Evolutionary conservation across 1,284 basidiomycete species (phyloP), one percentile per base, ranked within the genome.

Genomic region (Marasmius tenuissimus): DNA sequence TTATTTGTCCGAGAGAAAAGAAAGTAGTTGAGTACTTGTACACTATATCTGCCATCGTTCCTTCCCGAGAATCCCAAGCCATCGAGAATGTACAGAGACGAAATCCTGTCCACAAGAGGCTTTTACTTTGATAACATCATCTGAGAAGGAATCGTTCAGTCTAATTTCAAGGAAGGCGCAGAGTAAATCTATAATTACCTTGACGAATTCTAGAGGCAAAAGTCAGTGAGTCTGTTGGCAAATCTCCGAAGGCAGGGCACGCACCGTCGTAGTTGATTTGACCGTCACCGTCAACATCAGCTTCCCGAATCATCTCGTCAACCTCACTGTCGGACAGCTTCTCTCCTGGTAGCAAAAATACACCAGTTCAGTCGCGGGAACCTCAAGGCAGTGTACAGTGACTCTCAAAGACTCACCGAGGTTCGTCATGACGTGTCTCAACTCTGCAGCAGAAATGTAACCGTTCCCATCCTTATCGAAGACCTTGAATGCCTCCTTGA

Each of bases 281-380:
- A 39, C 94, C 94, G 74, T 96, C 94, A 48, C 94, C 96, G 73
- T 98, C 96, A 58, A 94, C 87, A 76, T 99, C 97, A 59, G 97
- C 97, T 78, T 98, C 97, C 62, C 95, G 87, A 75, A 99, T 98
- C 97, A 99, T 98, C 81, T 97, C 95, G 69, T 96, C 93, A 64
- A 98, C 94, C 79, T 98, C 97, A 40, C 79, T 86, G 71, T 98
- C 95, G 16, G 94, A 88, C 61, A 98, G 82, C 77, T 96, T 96
- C 82, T 98, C 96, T 65, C 92, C 94, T 87, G 72, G 50, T 56
- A 42, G 27, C 38, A 59, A 7, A 33, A 6, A 52, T 50, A 16
- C 55, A 40, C 27, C 27, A 27, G 27, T 58, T 33, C 38, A 34
- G 20, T n/a, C 2, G 45, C 16, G 16, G n/a, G 16, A 53, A 33